These are phyloP conservation scores for Triticum aestivum DNA, from an alignment of 176 grass and related monocot genomes.

Conservation along the genomic window IWGSC_CS_RefSeq_v2.1 NC_057811.1:140117243-140117742, in stretches of 20 bases:
- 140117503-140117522: constrained; percentile 38
- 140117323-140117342: neutral
- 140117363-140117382: neutral
- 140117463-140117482: neutral
- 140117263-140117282: too few species aligned
- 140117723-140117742: constrained; percentile 18
- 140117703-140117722: constrained; percentile 1
- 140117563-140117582: constrained; percentile 29
- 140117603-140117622: neutral
- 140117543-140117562: neutral
- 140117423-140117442: neutral
- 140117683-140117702: neutral
- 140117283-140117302: too few species aligned
- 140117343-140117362: too few species aligned
- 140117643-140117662: neutral
- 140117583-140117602: neutral
- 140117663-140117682: neutral
- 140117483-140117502: neutral
- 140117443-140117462: neutral
- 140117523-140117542: constrained; percentile 34
- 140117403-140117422: neutral
- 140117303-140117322: neutral
- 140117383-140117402: neutral
- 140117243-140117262: too few species aligned
- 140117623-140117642: constrained; percentile 8